Base-by-base conservation (phyloP, 2,329 filamentous ascomycete genomes). In the Coniosporium tulheliwenetii region DNA sequence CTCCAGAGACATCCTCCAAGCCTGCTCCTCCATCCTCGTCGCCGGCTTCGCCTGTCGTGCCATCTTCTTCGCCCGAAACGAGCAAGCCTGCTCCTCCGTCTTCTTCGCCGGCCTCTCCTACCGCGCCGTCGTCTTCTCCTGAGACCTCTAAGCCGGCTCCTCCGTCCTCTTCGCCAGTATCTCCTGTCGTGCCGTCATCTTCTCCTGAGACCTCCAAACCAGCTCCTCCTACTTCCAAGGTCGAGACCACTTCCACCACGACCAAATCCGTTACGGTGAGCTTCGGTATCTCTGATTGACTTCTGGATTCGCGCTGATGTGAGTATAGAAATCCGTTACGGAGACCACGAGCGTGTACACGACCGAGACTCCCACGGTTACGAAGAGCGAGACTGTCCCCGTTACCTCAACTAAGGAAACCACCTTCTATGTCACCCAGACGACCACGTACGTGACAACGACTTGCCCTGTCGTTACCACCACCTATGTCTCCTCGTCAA, bases 381-480 rank as follows among this genome's bases (percentile, higher is more conserved):
- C 32, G 32, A n/a, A n/a, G 32, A n/a, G 12, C 32, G 32, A n/a
- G 12, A n/a, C 8, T 35, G 14, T 35, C 14, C 32, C 32, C 3
- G 14, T 15, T 35, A n/a, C 12, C 8, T n/a, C 12, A 38, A 26
- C 19, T 7, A 26, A 61, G n/a, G 49, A 54, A 38, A 51, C 54
- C 29, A 50, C 54, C 10, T 50, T 55, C 26, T 49, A 57, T 29
- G 47, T 30, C 38, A 53, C 41, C 52, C 56, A 33, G 40, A 57
- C 52, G 14, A 58, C 58, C 16, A 43, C 57, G 41, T 53, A 58
- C 45, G 52, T 60, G 46, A 59, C 61, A 3, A 51, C 61, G 15
- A 48, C 48, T 0, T 54, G 50, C 50, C 56, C 58, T 44, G 52
- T 43, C 29, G 41, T 30, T 1, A 14, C 14, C n/a, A 44, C 34